Base-by-base conservation (phyloP, 352 stramenopile species). In the Globisporangium splendens region DNA sequence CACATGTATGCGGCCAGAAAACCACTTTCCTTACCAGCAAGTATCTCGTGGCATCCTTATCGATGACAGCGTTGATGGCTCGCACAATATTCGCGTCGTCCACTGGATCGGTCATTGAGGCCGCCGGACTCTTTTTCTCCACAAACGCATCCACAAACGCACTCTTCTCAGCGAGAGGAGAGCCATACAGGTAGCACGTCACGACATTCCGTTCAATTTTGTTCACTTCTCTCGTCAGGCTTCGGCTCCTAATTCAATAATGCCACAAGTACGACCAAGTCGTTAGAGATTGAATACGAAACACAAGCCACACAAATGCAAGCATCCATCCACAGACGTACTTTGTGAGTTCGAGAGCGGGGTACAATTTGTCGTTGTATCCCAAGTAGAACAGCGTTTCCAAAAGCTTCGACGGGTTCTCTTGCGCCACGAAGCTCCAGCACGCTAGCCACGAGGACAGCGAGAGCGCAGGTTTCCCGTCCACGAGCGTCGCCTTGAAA, bases 321-420 rank as follows among this genome's bases (percentile, higher is more conserved):
- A 14, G 22, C 21, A 31, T 51, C 15, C 20, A 46, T 4, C 11
- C 12, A 54, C 22, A 46, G 4, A 79, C 72, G 41, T 68, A 84
- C 74, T 83, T 84, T 33, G 79, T 74, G 49, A 91, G 76, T 44
- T 93, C 76, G 21, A 95, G 51, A 11, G 81, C 85, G 0, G 77
- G 75, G 17, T 67, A 73, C 35, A 81, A 50, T 50, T 91, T 89
- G 63, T 89, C 77, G 59, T 91, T 83, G 58, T 87, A 92, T n/a
- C 85, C 85, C 44, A 95, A 55, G 57, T 89, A 93, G 62, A 90
- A 95, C 6, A 95, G 61, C 22, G 80, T 84, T 62, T 90, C 81
- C 41, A 95, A 72, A 38, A 88, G 63, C 49, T 88, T 82, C 21
- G 79, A 69, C 10, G 85, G 81, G 56, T 91, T 91, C 54, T 90